These are phyloP conservation scores for Leccinellum albellum DNA, from an alignment of 768 basidiomycete species.

Conservation along the genomic window DNA sequence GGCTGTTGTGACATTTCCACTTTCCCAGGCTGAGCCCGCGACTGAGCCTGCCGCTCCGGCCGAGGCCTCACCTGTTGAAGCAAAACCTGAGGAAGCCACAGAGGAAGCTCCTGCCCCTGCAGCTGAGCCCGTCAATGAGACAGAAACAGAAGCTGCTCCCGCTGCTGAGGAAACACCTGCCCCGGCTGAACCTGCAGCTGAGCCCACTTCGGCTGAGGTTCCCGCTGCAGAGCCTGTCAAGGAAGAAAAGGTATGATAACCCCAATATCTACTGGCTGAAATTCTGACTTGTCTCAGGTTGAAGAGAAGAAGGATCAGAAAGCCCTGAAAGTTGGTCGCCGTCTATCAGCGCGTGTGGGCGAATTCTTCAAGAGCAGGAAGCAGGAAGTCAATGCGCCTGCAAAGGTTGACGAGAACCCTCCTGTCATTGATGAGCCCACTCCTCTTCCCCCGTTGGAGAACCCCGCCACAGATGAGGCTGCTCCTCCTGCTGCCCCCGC, in stretches of 20 bases:
- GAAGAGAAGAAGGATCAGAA: constrained; percentile 49
- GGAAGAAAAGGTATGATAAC: constrained; percentile 54
- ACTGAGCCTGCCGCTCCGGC: constrained; percentile 29
- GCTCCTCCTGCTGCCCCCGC: constrained; percentile 24
- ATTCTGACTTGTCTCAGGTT: constrained; percentile 23
- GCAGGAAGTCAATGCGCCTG: constrained; percentile 57
- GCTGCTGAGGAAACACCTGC: constrained; percentile 22
- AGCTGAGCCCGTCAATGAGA: constrained; percentile 23
- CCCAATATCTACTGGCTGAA: not conserved
- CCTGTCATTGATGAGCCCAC: constrained; percentile 83
- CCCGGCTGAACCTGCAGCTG: constrained; percentile 24
- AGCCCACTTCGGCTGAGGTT: constrained; percentile 33
- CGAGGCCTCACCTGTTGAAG: constrained; percentile 34
- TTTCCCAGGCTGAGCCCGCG: constrained; percentile 30
- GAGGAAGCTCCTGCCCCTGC: constrained; percentile 41
- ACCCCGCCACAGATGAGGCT: constrained; percentile 56
- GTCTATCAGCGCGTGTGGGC: constrained; percentile 77
- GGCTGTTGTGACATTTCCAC: not conserved
- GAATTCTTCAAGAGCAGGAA: constrained; percentile 80
- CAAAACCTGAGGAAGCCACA: constrained; percentile 27
- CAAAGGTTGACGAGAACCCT: constrained; percentile 87
- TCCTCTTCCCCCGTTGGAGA: constrained; percentile 81
- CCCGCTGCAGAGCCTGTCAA: constrained; percentile 40
- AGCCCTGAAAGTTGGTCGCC: constrained; percentile 68
- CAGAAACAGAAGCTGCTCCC: constrained; percentile 51